phyloP scores from a whole-genome alignment of 306 rosid genomes.

The Castanea mollissima region DNA sequence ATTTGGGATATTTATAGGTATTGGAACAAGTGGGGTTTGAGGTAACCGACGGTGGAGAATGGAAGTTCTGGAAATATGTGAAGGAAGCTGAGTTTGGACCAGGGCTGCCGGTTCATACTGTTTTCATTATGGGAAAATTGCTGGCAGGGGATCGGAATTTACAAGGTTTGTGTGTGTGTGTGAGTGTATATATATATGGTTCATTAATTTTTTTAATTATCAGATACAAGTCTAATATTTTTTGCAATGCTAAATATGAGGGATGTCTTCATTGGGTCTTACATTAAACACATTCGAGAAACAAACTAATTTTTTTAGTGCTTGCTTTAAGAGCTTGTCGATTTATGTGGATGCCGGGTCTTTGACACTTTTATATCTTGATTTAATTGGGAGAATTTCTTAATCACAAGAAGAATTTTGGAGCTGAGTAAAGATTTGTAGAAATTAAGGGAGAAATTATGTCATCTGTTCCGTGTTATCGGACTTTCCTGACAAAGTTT shows the following conservation, averaged over 20 bases:
- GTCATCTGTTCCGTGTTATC: not conserved
- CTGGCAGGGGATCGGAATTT: slow-evolving; percentile 28
- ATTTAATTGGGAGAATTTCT: not conserved
- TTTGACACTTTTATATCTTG: not conserved
- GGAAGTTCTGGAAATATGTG: slow-evolving; percentile 61
- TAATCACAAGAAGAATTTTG: not conserved
- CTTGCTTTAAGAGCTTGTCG: not conserved
- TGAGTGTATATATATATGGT: not conserved
- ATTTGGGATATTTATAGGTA: not conserved
- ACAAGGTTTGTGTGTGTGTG: slow-evolving; percentile 44
- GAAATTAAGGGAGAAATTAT: not conserved
- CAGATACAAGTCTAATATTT: not conserved
- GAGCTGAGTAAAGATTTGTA: not conserved
- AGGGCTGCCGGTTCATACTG: slow-evolving; percentile 49
- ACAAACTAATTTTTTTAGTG: not conserved
- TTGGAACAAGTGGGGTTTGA: slow-evolving; percentile 38
- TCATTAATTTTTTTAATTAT: not conserved
- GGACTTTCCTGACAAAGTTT: not conserved
- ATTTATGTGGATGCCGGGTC: too few relatives aligned
- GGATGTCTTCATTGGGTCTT: not conserved
- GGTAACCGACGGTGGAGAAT: slow-evolving; percentile 39
- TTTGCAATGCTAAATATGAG: not conserved
- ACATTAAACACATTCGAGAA: not conserved
- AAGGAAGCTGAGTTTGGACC: slow-evolving; percentile 92
- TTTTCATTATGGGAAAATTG: slow-evolving; percentile 53